Percentiles rank a stretch among this genome's conserved stretches.
These are phyloP conservation scores for Pinus taeda DNA, from an alignment of 75 land plant genomes.

Conservation along the genomic window DNA sequence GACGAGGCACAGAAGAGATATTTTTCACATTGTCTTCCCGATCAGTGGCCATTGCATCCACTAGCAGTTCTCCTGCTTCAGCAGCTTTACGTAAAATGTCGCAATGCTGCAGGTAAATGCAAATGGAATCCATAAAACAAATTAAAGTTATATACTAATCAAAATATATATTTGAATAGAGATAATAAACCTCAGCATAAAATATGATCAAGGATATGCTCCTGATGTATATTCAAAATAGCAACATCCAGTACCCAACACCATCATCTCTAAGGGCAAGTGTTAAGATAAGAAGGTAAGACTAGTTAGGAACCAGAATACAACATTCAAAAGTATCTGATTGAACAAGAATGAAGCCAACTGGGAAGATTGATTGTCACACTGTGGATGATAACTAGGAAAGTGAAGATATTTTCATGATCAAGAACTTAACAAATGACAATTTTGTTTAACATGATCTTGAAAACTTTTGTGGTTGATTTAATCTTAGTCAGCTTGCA, in stretches of 20 bases:
- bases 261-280: neutral
- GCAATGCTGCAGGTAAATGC: slow-evolving; percentile 67
- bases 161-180: neutral
- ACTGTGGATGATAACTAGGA: neutral
- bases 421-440: neutral
- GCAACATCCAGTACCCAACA: neutral
- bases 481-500: neutral
- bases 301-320: neutral
- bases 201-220: neutral
- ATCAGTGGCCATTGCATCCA: slow-evolving; percentile 65
- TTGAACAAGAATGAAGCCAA: neutral
- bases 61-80: slow-evolving; percentile 89
- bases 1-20: slow-evolving; percentile 55
- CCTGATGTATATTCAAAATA: neutral
- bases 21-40: slow-evolving; percentile 31
- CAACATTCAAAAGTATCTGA: neutral
- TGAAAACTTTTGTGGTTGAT: neutral
- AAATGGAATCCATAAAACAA: neutral
- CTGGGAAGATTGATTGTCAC: neutral
- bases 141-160: too few species aligned
- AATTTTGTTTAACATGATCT: neutral
- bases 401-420: neutral
- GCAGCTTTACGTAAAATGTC: slow-evolving; percentile 89
- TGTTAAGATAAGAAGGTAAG: neutral
- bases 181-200: neutral